Evolutionary conservation across 768 basidiomycete genomes (phyloP).

Genomic region (Crucibulum laeve): DNA sequence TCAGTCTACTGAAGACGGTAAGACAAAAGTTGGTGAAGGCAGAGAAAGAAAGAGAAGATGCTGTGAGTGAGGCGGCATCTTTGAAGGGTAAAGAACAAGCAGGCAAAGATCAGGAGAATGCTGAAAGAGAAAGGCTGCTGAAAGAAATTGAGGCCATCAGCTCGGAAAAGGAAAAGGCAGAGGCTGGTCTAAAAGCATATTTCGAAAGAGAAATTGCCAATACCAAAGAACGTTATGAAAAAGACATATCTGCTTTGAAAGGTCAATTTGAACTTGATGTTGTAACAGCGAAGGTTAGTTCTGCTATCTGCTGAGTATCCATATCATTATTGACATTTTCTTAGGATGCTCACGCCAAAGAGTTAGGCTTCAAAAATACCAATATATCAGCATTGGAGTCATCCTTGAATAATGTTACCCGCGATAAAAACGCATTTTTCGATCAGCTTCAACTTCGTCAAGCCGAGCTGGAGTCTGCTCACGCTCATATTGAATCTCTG

Average conservation of each 20-base stretch:
- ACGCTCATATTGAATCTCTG: conserved; percentile 68
- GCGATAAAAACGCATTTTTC: conserved; percentile 79
- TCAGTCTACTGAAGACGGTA: conserved; percentile 91
- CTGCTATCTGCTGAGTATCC: neutral
- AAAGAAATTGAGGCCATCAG: conserved; percentile 61
- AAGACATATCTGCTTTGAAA: conserved; percentile 59
- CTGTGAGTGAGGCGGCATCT: conserved; percentile 48
- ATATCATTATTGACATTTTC: conserved; percentile 4
- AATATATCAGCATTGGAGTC: conserved; percentile 69
- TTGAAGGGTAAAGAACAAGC: conserved; percentile 50
- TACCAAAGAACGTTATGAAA: conserved; percentile 67
- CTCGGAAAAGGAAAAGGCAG: conserved; percentile 58
- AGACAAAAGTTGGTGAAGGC: conserved; percentile 94
- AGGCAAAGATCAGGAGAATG: conserved; percentile 51
- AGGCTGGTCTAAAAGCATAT: conserved; percentile 56
- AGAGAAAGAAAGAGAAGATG: conserved; percentile 90
- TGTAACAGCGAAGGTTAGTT: conserved; percentile 64
- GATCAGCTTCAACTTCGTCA: conserved; percentile 85
- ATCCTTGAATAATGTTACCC: conserved; percentile 61
- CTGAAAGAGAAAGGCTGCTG: conserved; percentile 49
- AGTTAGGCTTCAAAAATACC: conserved; percentile 51
- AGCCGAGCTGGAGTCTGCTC: conserved; percentile 84
- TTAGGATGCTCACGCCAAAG: conserved; percentile 68
- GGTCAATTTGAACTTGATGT: conserved; percentile 78
- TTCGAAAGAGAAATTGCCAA: conserved; percentile 67